Percentiles rank a stretch among this genome's conserved stretches.
phyloP scores from a whole-genome alignment of 148 eudicot species.

The Cornus florida region DNA sequence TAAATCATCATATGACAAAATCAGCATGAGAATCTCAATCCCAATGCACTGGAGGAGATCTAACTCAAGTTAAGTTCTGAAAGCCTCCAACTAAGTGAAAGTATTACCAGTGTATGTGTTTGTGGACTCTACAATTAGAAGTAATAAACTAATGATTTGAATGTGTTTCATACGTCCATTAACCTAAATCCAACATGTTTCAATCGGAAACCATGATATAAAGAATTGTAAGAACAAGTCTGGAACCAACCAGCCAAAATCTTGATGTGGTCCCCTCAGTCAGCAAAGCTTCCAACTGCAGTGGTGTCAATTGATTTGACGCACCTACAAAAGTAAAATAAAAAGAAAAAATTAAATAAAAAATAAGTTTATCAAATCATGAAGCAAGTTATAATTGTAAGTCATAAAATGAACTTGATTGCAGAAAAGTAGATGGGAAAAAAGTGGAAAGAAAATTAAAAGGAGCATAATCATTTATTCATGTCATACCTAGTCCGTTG shows the following conservation, averaged over 20 bases:
- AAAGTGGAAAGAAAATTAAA: conserved; percentile 8
- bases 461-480: background rate
- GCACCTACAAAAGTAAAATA: conserved; percentile 41
- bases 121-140: conserved; percentile 3
- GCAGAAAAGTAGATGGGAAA: background rate
- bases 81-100: no score
- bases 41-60: background rate
- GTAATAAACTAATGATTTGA: background rate
- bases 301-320: conserved; percentile 66
- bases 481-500: conserved; percentile 63
- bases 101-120: no score
- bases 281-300: conserved; percentile 84
- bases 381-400: background rate
- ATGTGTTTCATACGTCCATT: background rate
- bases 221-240: background rate
- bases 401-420: conserved; percentile 8
- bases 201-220: background rate
- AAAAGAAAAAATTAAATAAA: conserved; percentile 10
- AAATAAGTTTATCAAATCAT: background rate
- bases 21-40: background rate
- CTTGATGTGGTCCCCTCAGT: conserved; percentile 77
- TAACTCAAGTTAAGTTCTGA: background rate
- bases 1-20: background rate
- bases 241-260: conserved; percentile 86
- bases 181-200: no score